Conservation (phyloP, 257 asterid species). For the Linderniella brevidens region DNA sequence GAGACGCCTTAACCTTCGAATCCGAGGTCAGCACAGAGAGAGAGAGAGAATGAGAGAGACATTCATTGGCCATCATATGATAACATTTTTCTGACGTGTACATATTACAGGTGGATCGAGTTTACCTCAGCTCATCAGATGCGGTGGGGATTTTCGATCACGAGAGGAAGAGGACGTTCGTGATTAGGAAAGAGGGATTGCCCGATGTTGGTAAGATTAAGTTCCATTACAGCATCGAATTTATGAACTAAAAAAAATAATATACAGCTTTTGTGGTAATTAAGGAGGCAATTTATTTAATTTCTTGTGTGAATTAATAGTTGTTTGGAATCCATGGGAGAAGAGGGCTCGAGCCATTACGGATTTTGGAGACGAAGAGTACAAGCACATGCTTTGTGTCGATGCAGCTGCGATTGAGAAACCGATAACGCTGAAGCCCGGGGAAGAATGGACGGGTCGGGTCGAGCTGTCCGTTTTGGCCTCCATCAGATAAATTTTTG, state of each 20-base stretch:
- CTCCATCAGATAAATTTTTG: slow-evolving; percentile 16
- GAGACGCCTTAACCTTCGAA: slow-evolving; percentile 46
- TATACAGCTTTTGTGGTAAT: slow-evolving; percentile 1
- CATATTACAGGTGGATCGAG: slow-evolving; percentile 53
- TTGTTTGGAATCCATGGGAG: slow-evolving; percentile 99
- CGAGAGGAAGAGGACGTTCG: slow-evolving; percentile 81
- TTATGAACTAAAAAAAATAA: too few species aligned
- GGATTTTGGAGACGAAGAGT: slow-evolving; percentile 79
- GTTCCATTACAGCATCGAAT: slow-evolving; percentile 1
- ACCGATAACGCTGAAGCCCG: slow-evolving; percentile 84
- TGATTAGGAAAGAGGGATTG: slow-evolving; percentile 82
- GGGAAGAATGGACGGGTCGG: slow-evolving; percentile 95
- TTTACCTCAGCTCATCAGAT: slow-evolving; percentile 74
- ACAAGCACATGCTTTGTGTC: slow-evolving; percentile 78
- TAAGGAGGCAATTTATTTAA: background rate
- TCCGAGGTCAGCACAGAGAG: slow-evolving; percentile 44
- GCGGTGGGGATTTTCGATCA: slow-evolving; percentile 90
- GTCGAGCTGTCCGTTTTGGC: slow-evolving; percentile 83
- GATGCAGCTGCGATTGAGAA: slow-evolving; percentile 89
- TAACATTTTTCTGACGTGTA: background rate
- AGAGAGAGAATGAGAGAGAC: background rate
- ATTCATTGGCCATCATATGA: background rate
- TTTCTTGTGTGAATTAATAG: slow-evolving; percentile 15
- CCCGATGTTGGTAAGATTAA: slow-evolving; percentile 66
- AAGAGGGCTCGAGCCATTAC: slow-evolving; percentile 65